Conservation (phyloP, 805 yeast genomes). For the Candida odintsovae region DNA sequence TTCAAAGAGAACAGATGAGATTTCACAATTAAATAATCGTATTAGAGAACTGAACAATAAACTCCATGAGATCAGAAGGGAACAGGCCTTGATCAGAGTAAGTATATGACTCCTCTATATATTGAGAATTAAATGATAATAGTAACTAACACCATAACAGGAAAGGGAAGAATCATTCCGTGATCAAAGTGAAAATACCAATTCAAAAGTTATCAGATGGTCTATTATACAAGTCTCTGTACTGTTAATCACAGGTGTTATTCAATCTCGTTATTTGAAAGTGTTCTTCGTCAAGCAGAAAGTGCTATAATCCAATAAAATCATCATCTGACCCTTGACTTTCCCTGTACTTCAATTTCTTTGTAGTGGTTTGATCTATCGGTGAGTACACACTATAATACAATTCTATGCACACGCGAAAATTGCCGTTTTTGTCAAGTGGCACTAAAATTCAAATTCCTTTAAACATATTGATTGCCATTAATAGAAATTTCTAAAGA, state of each 20-base stretch:
- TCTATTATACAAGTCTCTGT: slow-evolving; percentile 66
- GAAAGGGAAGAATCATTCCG: slow-evolving; percentile 72
- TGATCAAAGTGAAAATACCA: slow-evolving; percentile 71
- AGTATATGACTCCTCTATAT: too few relatives aligned
- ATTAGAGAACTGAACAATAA: slow-evolving; percentile 52
- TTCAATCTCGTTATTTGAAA: slow-evolving; percentile 75
- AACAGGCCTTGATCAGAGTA: slow-evolving; percentile 53
- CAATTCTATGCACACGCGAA: not conserved
- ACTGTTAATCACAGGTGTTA: slow-evolving; percentile 60
- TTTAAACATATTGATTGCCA: too few relatives aligned
- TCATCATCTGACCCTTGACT: too few relatives aligned
- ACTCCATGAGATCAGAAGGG: slow-evolving; percentile 52
- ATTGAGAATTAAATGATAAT: too few relatives aligned
- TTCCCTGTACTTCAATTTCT: too few relatives aligned
- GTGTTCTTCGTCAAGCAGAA: slow-evolving; percentile 84
- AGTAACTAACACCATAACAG: slow-evolving; percentile 23
- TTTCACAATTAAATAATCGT: slow-evolving; percentile 47
- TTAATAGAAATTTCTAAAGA: too few relatives aligned
- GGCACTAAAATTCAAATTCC: too few relatives aligned
- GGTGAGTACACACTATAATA: too few relatives aligned
- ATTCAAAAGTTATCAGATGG: slow-evolving; percentile 68
- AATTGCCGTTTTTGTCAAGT: not conserved
- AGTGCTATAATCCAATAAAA: slow-evolving; percentile 6
- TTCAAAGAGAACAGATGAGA: slow-evolving; percentile 49
- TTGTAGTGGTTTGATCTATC: not conserved